These are phyloP conservation scores for Galerina sulciceps DNA, from an alignment of 768 basidiomycete genomes.

Conservation along the genomic window DNA sequence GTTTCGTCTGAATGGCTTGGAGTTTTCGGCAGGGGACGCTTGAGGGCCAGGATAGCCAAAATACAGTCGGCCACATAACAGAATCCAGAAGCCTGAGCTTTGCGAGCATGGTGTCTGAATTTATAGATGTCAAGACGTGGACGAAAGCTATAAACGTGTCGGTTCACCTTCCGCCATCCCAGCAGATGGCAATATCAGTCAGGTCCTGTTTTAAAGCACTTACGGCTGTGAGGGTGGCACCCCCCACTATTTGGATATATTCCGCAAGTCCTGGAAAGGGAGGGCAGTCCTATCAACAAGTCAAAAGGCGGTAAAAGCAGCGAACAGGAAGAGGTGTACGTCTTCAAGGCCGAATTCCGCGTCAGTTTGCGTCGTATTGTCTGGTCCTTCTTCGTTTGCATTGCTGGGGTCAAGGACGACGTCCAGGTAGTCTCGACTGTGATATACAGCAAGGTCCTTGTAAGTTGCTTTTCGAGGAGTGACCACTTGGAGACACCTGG, in stretches of 20 bases:
- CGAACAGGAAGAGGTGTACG: conserved; percentile 13
- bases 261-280: conserved; percentile 68
- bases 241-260: conserved; percentile 76
- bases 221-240: conserved; percentile 79
- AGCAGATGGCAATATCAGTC: conserved; percentile 73
- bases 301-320: neutral
- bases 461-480: conserved; percentile 57
- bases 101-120: conserved; percentile 80
- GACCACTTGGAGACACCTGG: conserved; percentile 45
- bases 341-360: conserved; percentile 56
- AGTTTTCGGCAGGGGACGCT: conserved; percentile 28
- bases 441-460: conserved; percentile 68
- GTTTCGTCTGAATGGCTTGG: neutral
- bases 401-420: conserved; percentile 47
- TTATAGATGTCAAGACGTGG: neutral
- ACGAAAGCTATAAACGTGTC: neutral
- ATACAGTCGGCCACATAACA: conserved; percentile 95
- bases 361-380: conserved; percentile 10
- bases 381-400: conserved; percentile 6
- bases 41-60: conserved; percentile 77
- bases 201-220: conserved; percentile 53
- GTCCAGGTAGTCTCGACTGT: conserved; percentile 74
- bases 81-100: conserved; percentile 82
- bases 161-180: conserved; percentile 85
- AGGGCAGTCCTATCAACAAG: conserved; percentile 73